These are phyloP conservation scores for Pseudogymnoascus sp. DNA, from an alignment of 2,329 filamentous ascomycete genomes.

Conservation along the genomic window DNA sequence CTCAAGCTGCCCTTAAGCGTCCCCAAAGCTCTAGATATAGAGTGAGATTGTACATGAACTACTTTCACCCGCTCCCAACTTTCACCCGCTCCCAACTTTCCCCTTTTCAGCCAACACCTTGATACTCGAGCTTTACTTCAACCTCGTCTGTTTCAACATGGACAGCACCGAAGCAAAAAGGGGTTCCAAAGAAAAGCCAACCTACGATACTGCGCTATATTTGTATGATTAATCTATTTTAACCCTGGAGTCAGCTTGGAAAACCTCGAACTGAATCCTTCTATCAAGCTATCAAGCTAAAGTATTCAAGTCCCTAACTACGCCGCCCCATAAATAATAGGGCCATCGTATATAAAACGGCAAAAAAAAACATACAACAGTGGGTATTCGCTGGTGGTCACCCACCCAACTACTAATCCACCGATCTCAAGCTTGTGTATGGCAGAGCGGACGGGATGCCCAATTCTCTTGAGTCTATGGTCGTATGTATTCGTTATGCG, in stretches of 20 bases:
- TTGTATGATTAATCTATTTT: background rate
- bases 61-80: background rate
- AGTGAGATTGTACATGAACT: background rate
- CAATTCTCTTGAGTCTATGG: no score
- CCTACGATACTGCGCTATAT: background rate
- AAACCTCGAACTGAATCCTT: background rate
- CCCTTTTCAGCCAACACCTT: background rate
- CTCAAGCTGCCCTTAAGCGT: background rate
- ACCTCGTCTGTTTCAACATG: no score
- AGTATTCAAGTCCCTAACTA: background rate
- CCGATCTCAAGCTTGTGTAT: no score
- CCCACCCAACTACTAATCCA: no score
- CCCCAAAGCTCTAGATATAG: background rate
- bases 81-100: background rate
- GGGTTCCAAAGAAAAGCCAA: background rate
- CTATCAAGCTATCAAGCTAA: background rate
- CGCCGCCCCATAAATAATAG: background rate
- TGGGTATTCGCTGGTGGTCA: no score
- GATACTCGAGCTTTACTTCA: background rate
- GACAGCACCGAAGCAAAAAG: background rate
- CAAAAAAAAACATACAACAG: no score
- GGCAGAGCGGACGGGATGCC: no score
- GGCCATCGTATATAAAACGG: no score
- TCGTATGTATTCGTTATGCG: no score
- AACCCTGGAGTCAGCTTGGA: background rate